Percentiles rank a stretch among this genome's conserved stretches.
phyloP scores from a whole-genome alignment of 768 basidiomycete species.

The Hericium coralloides region DNA sequence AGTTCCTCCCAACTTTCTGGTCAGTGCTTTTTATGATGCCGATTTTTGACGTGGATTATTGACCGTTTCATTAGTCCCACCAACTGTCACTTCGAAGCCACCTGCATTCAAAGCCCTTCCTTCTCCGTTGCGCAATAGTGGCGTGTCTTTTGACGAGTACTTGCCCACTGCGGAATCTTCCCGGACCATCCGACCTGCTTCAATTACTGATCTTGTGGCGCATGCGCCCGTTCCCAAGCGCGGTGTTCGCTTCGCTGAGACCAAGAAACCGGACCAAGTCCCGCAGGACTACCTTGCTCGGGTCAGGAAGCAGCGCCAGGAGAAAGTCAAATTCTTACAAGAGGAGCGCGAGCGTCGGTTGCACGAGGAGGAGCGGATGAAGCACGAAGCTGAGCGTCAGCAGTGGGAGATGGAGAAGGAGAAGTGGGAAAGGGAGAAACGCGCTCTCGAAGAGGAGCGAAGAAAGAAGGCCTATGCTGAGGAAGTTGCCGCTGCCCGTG shows the following conservation, averaged over 20 bases:
- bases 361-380: conserved; percentile 33
- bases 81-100: conserved; percentile 6
- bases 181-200: conserved; percentile 1
- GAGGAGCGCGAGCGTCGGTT: conserved; percentile 48
- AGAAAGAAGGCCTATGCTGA: conserved; percentile 11
- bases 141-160: conserved; percentile 15
- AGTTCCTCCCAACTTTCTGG: not conserved
- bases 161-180: conserved; percentile 6
- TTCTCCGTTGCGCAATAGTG: conserved; percentile 39
- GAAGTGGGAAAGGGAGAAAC: conserved; percentile 35
- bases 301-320: conserved; percentile 57
- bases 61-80: conserved; percentile 6
- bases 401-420: conserved; percentile 34
- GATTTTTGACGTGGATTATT: conserved; percentile 11
- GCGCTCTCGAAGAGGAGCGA: conserved; percentile 36
- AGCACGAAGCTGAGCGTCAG: conserved; percentile 33
- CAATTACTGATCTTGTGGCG: not conserved
- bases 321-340: conserved; percentile 54
- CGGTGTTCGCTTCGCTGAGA: conserved; percentile 56
- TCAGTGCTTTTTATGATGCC: conserved; percentile 14
- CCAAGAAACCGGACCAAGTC: conserved; percentile 54
- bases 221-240: conserved; percentile 21
- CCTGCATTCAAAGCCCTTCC: conserved; percentile 33
- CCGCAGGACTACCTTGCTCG: conserved; percentile 58
- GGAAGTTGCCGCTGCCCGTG: conserved; percentile 11